Evolutionary conservation across 2,329 filamentous ascomycete genomes (phyloP), one percentile per base, ranked within the genome.

Genomic region (Aphanocladium album): DNA sequence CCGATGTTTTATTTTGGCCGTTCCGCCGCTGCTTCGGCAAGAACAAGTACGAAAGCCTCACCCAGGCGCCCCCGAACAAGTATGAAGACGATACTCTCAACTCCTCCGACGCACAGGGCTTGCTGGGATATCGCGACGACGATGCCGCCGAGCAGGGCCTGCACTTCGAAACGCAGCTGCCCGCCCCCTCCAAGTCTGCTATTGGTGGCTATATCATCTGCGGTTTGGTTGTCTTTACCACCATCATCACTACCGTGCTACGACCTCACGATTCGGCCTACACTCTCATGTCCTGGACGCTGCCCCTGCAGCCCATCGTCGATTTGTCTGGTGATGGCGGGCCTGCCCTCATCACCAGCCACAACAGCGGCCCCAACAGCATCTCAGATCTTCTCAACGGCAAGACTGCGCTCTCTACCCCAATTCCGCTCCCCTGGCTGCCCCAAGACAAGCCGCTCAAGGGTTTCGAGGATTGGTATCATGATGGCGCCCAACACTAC

Each of bases 281-380:
- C 27, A 70, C 65, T 1, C 74, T 74, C 59, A 66, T 74, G 47
- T 74, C 72, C 0, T 74, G 73, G 72, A 74, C 73, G 0, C 65
- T 68, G 5, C 67, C 67, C 1, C 64, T 74, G 5, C 62, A 74
- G 12, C 73, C 73, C 0, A 71, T 74, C 23, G 62, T 74, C 27
- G 73, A 74, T 45, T 69, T 74, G 43, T 66, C 67, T 7, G 69
- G 68, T 9, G 68, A 70, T 11, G 57, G 57, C 16, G 69, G 73
- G 5, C 68, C 72, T 14, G 68, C 64, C 17, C 64, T 71, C 2
- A 70, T 67, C 5, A 64, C 65, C 23, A 58, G 71, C 2, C 57
- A 68, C 1, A 65, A 70, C 1, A 61, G 62, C 11, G 67, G 65
- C 21, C 67, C 68, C 17, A 64, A 71, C 17, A 65, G 69, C 2